phyloP scores from a whole-genome alignment of 2,329 filamentous ascomycete genomes.

The Ophiocordyceps camponoti-leonardi region DNA sequence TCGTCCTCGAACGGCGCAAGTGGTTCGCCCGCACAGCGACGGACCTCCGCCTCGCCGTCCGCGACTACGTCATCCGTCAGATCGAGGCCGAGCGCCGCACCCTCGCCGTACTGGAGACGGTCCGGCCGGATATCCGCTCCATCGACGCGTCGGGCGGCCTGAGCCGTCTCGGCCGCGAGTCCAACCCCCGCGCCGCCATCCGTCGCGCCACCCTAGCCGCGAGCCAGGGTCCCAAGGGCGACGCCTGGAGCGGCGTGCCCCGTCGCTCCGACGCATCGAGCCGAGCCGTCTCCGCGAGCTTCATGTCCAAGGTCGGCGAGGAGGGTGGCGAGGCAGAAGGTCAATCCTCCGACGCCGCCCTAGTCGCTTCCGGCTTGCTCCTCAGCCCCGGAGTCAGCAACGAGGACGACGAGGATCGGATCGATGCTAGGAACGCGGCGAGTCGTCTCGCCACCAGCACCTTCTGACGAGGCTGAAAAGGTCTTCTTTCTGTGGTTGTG shows the following conservation, averaged over 20 bases:
- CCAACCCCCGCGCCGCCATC: slow-evolving; percentile 45
- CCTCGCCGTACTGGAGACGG: slow-evolving; percentile 80
- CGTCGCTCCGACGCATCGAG: slow-evolving; percentile 63
- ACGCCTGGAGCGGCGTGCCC: slow-evolving; percentile 91
- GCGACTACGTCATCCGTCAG: slow-evolving; percentile 85
- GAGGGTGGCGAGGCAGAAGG: slow-evolving; percentile 37
- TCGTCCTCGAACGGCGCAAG: slow-evolving; percentile 71
- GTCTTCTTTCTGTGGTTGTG: too few species aligned
- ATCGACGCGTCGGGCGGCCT: slow-evolving; percentile 87
- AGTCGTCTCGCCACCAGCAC: slow-evolving; percentile 88
- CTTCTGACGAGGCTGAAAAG: slow-evolving; percentile 34
- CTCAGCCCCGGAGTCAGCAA: slow-evolving; percentile 28
- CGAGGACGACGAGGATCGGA: slow-evolving; percentile 80
- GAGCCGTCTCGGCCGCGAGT: slow-evolving; percentile 74
- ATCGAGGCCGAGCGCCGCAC: slow-evolving; percentile 92
- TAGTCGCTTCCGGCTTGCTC: background rate
- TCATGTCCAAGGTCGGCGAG: slow-evolving; percentile 46
- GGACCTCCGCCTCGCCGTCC: slow-evolving; percentile 69
- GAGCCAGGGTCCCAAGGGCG: slow-evolving; percentile 92
- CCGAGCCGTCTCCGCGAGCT: slow-evolving; percentile 59
- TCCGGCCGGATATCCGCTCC: slow-evolving; percentile 79
- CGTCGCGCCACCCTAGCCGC: slow-evolving; percentile 65
- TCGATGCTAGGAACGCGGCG: slow-evolving; percentile 91
- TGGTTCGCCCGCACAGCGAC: slow-evolving; percentile 79
- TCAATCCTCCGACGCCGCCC: background rate